Base-by-base conservation (phyloP, 2,329 filamentous ascomycete genomes). In the Diaporthe ilicicola region DNA sequence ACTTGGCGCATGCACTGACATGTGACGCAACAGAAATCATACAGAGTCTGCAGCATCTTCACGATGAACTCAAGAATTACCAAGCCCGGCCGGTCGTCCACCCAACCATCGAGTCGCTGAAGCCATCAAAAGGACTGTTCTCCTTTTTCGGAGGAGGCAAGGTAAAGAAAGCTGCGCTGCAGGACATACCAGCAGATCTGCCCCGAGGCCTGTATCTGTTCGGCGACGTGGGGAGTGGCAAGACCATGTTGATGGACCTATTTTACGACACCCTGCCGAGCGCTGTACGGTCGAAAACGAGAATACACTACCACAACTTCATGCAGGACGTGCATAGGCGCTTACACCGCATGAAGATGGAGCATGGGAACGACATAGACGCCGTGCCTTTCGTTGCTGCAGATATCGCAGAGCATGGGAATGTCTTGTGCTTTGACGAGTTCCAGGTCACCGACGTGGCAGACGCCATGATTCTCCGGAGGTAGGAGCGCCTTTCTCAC, bases 211-310 rank as follows among this genome's bases (percentile, higher is more conserved):
- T 99, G 39, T 99, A 99, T 81, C 92, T 99, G 81, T 98, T 93
- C 78, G 96, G 96, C 71, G 96, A 99, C 80, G 96, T 99, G 2
- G 96, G 96, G 50, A 97, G 94, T 77, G 96, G 96, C 73, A 99
- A 99, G 87, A 99, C 96, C 2, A 99, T 99, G 96, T 86, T 99
- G 79, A 99, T 99, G 96, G 95, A 99, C 79, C 86, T 99, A 62
- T 98, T 98, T 81, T 97, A 95, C 84, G 95, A 98, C 74, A 98
- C 95, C 0, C 85, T 98, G 27, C 96, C 96, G 0, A 80, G 85
- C 19, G 92, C 92, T 72, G 94, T 98, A 74, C 88, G 86, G 70
- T 90, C 90, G 39, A 98, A 97, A 84, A 97, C 92, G 56, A 89
- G 96, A 59, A 98, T 99, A 78, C 96, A 99, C 84, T 99, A 99